Conservation (phyloP, 352 stramenopile genomes). For the Phytopythium delawarense region DNA sequence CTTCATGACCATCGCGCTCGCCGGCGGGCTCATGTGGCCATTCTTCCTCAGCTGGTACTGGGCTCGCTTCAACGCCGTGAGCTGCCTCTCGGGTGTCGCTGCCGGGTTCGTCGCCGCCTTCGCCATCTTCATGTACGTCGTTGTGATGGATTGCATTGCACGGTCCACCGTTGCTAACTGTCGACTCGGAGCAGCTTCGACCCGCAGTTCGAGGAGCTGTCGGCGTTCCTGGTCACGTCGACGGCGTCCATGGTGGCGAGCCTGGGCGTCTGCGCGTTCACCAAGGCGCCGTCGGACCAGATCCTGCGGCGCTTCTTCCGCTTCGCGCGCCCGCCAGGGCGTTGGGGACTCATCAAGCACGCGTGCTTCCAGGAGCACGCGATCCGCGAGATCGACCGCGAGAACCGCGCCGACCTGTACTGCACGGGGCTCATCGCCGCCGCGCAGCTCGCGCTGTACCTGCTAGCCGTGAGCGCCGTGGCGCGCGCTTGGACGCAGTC, state of each 20-base stretch:
- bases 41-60: constrained; percentile 85
- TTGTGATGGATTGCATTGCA: neutral
- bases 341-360: constrained; percentile 49
- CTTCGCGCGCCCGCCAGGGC: constrained; percentile 55
- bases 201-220: constrained; percentile 48
- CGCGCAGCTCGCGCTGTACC: constrained; percentile 56
- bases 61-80: constrained; percentile 66
- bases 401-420: constrained; percentile 58
- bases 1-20: constrained; percentile 75
- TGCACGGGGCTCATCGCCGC: constrained; percentile 63
- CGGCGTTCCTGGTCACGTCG: constrained; percentile 55
- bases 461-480: constrained; percentile 64
- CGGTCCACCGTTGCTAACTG: neutral
- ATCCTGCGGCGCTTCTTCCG: constrained; percentile 64
- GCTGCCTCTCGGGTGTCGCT: constrained; percentile 48
- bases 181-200: constrained; percentile 25
- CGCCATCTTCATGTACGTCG: constrained; percentile 59
- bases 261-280: constrained; percentile 35
- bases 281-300: constrained; percentile 38
- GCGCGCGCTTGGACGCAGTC: constrained; percentile 58
- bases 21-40: constrained; percentile 60
- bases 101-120: constrained; percentile 52
- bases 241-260: constrained; percentile 44
- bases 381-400: constrained; percentile 46
- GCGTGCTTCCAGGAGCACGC: constrained; percentile 55